phyloP scores from a whole-genome alignment of 306 rosid genomes.

The Lablab purpureus region DNA sequence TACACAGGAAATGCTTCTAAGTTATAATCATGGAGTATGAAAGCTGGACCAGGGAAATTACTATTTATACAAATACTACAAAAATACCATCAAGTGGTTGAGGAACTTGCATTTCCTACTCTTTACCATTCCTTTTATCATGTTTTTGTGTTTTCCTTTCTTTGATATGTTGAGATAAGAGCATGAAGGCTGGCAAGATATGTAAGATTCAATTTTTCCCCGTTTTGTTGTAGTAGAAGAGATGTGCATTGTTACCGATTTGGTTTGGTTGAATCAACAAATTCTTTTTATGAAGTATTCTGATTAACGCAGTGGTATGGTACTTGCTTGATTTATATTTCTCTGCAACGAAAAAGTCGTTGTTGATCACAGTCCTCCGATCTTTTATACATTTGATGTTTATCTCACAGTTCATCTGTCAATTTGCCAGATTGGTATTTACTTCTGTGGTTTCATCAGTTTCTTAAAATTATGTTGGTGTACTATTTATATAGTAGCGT shows the following conservation, averaged over 20 bases:
- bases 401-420: background rate
- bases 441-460: background rate
- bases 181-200: constrained; percentile 74
- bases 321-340: constrained; percentile 35
- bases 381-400: background rate
- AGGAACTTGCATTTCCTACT: constrained; percentile 56
- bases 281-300: constrained; percentile 50
- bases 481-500: background rate
- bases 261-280: constrained; percentile 71
- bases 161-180: constrained; percentile 71
- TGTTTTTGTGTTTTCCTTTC: constrained; percentile 62
- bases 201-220: constrained; percentile 53
- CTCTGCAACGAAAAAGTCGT: constrained; percentile 13
- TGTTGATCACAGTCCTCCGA: constrained; percentile 1
- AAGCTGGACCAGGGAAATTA: constrained; percentile 59
- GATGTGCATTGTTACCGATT: constrained; percentile 63
- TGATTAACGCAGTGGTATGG: constrained; percentile 24
- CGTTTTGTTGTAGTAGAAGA: constrained; percentile 61
- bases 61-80: constrained; percentile 55
- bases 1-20: constrained; percentile 99
- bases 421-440: background rate
- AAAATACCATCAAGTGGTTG: constrained; percentile 69
- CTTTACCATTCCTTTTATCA: constrained; percentile 56
- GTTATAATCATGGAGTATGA: constrained; percentile 58
- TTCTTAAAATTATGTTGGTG: background rate